Conservation (phyloP, 2,329 filamentous ascomycete genomes). For the Pseudopithomyces maydicus region DNA sequence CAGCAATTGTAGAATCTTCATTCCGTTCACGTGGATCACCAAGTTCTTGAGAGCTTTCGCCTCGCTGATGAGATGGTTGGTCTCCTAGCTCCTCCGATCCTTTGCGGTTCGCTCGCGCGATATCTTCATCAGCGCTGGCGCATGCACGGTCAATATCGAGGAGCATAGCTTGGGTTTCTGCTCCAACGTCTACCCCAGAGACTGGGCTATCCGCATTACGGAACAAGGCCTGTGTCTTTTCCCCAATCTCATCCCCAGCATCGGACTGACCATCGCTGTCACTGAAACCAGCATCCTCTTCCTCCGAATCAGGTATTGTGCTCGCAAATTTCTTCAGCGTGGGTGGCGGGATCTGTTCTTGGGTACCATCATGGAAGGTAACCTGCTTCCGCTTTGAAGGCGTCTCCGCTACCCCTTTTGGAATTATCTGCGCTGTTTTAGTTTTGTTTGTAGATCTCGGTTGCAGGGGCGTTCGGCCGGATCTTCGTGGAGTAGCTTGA, state of each 20-base stretch:
- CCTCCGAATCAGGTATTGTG: conserved; percentile 41
- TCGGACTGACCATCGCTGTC: conserved; percentile 18
- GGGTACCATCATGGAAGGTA: conserved; percentile 23
- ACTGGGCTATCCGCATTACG: not conserved
- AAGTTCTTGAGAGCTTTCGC: conserved; percentile 24
- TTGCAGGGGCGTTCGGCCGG: conserved; percentile 19
- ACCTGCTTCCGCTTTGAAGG: conserved; percentile 39
- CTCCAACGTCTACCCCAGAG: conserved; percentile 17
- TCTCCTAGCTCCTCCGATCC: conserved; percentile 16
- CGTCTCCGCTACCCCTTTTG: conserved; percentile 28
- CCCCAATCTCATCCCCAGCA: conserved; percentile 4
- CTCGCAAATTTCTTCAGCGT: conserved; percentile 31
- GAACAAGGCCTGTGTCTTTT: conserved; percentile 9
- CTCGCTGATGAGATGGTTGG: not conserved
- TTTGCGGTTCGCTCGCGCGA: not conserved
- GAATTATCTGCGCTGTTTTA: conserved; percentile 27
- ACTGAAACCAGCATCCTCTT: conserved; percentile 31
- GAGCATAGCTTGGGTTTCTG: conserved; percentile 33
- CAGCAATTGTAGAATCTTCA: conserved; percentile 4
- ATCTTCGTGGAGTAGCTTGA: conserved; percentile 28
- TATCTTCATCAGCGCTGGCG: conserved; percentile 15
- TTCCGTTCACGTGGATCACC: conserved; percentile 12
- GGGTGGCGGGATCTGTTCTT: conserved; percentile 18
- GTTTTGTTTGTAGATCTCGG: conserved; percentile 16
- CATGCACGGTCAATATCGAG: conserved; percentile 33